Conservation (phyloP, 2,329 filamentous ascomycete genomes). For the Cordyceps tenuipes region DNA sequence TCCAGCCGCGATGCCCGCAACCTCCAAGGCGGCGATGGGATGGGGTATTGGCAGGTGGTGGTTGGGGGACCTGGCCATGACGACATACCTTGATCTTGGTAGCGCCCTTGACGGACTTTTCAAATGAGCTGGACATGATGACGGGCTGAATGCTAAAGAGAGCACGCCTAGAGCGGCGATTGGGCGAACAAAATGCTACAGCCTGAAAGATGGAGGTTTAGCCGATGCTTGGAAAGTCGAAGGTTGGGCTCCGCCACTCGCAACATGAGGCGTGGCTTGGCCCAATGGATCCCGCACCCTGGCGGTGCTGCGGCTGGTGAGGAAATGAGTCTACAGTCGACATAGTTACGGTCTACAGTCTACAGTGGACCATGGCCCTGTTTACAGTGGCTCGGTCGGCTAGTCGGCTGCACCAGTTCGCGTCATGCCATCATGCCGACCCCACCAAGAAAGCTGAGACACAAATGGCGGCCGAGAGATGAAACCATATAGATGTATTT, state of each 20-base stretch:
- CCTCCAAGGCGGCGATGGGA: not conserved
- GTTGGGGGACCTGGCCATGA: not conserved
- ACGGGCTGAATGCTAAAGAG: slow-evolving; percentile 15
- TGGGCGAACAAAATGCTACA: not conserved
- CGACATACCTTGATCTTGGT: slow-evolving; percentile 82
- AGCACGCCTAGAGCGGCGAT: slow-evolving; percentile 9
- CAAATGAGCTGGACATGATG: slow-evolving; percentile 77
- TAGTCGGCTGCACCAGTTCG: not conserved
- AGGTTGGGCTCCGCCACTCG: slow-evolving; percentile 9
- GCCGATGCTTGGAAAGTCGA: slow-evolving; percentile 9
- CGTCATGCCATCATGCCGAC: not conserved
- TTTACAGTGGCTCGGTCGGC: not conserved
- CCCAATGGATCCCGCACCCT: slow-evolving; percentile 5
- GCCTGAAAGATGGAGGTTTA: slow-evolving; percentile 8
- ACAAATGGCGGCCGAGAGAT: not conserved
- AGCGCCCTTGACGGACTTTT: slow-evolving; percentile 98
- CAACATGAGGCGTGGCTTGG: not conserved
- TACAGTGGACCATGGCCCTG: not conserved
- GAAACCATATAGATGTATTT: not conserved
- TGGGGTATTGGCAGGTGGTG: not conserved
- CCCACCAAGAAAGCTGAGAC: not conserved
- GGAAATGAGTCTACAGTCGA: not conserved
- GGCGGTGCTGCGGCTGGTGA: not conserved
- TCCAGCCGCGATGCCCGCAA: not conserved
- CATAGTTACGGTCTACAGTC: not conserved